phyloP scores from a whole-genome alignment of 2,329 filamentous ascomycete genomes.

The Capronia americana region DNA sequence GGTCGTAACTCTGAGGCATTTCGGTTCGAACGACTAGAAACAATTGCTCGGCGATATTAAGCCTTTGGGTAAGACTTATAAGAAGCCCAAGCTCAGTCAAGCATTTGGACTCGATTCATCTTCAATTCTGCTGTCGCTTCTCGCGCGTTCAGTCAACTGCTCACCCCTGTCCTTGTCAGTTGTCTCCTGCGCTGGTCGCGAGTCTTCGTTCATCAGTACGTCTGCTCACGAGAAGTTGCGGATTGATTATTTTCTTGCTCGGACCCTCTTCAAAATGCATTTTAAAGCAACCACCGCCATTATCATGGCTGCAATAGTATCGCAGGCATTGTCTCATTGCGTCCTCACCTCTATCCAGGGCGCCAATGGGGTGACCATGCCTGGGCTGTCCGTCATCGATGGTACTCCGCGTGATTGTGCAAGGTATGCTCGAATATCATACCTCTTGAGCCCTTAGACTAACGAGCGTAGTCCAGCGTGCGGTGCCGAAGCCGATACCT shows the following conservation, averaged over 20 bases:
- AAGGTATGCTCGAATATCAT: neutral
- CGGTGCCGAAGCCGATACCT: conserved; percentile 72
- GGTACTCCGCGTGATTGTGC: conserved; percentile 72
- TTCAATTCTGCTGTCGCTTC: neutral
- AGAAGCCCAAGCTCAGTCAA: neutral
- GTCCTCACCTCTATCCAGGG: conserved; percentile 63
- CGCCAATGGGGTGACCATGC: conserved; percentile 68
- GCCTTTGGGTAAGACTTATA: neutral
- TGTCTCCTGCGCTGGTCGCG: conserved; percentile 5
- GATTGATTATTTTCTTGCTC: neutral
- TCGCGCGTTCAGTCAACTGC: neutral
- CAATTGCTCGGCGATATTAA: neutral
- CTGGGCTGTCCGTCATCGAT: conserved; percentile 57
- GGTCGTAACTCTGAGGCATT: too few relatives aligned
- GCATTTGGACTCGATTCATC: neutral
- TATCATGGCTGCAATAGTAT: conserved; percentile 55
- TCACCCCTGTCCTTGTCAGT: neutral
- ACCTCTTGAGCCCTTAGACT: neutral
- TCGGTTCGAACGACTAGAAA: neutral
- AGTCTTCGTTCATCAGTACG: neutral
- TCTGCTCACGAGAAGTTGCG: neutral
- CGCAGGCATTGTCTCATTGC: conserved; percentile 63
- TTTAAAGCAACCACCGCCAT: conserved; percentile 41
- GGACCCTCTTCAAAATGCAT: neutral
- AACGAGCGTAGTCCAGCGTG: conserved; percentile 54